Conservation (phyloP, 371 early-diverging fungal species). For the Amoeboaphelidium protococcarum region DNA sequence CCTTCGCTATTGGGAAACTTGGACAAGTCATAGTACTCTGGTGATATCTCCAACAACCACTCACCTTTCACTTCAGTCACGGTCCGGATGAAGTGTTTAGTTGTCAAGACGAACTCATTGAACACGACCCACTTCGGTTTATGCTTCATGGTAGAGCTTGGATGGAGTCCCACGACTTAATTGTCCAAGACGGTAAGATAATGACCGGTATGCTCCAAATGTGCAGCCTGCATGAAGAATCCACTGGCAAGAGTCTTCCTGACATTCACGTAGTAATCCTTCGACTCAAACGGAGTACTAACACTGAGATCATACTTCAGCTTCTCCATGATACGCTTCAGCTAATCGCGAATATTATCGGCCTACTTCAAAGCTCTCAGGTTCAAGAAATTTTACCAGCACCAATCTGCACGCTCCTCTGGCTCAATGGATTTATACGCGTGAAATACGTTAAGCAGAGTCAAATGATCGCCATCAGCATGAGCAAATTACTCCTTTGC, state of each 20-base stretch:
- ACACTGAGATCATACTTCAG: slow-evolving; percentile 29
- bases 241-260: slow-evolving; percentile 60
- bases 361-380: slow-evolving; percentile 61
- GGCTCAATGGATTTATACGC: slow-evolving; percentile 26
- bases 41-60: slow-evolving; percentile 23
- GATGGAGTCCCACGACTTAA: slow-evolving; percentile 58
- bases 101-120: slow-evolving; percentile 91
- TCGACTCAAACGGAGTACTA: slow-evolving; percentile 40
- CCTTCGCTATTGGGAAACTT: background rate
- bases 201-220: slow-evolving; percentile 56
- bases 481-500: slow-evolving; percentile 80
- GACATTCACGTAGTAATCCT: slow-evolving; percentile 54
- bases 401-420: slow-evolving; percentile 54
- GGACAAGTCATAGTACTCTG: slow-evolving; percentile 1
- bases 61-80: slow-evolving; percentile 64
- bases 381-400: slow-evolving; percentile 69
- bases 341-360: slow-evolving; percentile 66
- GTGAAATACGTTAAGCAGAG: slow-evolving; percentile 78
- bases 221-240: slow-evolving; percentile 93
- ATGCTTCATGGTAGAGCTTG: slow-evolving; percentile 52
- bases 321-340: slow-evolving; percentile 55
- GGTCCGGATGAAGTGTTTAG: slow-evolving; percentile 79
- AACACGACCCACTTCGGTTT: slow-evolving; percentile 90
- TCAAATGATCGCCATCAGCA: slow-evolving; percentile 67
- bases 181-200: slow-evolving; percentile 89